A percentile compares a stretch with the other conserved stretches of the same genome.
These are phyloP conservation scores for Fagopyrum homotropicum DNA, from an alignment of 148 eudicot species.

Conservation along the genomic window DNA sequence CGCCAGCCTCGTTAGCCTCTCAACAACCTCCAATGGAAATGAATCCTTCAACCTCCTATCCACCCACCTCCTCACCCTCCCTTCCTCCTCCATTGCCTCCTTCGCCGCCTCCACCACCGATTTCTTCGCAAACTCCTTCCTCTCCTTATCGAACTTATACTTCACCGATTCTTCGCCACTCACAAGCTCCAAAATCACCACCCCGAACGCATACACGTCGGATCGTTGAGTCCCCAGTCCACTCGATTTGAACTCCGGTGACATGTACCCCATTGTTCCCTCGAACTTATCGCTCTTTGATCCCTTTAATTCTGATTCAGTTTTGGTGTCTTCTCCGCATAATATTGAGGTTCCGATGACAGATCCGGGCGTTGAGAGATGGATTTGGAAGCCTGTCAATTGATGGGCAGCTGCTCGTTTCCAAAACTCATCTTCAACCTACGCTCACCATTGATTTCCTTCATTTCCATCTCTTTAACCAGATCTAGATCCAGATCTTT, in stretches of 20 bases:
- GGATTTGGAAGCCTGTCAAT: too few species aligned
- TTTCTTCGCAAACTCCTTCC: slow-evolving; percentile 32
- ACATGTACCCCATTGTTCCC: too few species aligned
- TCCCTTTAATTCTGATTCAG: too few species aligned
- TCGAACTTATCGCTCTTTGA: too few species aligned
- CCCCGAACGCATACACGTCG: slow-evolving; percentile 77
- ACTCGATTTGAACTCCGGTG: slow-evolving; percentile 8
- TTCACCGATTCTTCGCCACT: slow-evolving; percentile 68
- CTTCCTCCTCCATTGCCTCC: slow-evolving; percentile 32
- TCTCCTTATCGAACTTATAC: slow-evolving; percentile 37
- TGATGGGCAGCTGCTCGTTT: too few species aligned
- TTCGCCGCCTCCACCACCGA: slow-evolving; percentile 20
- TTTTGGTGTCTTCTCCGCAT: too few species aligned
- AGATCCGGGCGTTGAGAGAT: too few species aligned
- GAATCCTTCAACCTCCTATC: slow-evolving; percentile 75
- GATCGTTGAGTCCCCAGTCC: slow-evolving; percentile 60
- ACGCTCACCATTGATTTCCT: too few species aligned
- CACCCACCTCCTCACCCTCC: slow-evolving; percentile 56
- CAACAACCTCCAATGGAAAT: slow-evolving; percentile 77
- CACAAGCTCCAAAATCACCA: slow-evolving; percentile 56
- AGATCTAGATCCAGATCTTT: too few species aligned
- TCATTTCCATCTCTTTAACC: too few species aligned
- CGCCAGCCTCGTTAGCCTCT: slow-evolving; percentile 49
- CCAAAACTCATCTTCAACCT: too few species aligned
- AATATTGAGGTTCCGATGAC: too few species aligned